Evolutionary conservation across 2,329 filamentous ascomycete species (phyloP).

Genomic region (Incumbomyces lentus): DNA sequence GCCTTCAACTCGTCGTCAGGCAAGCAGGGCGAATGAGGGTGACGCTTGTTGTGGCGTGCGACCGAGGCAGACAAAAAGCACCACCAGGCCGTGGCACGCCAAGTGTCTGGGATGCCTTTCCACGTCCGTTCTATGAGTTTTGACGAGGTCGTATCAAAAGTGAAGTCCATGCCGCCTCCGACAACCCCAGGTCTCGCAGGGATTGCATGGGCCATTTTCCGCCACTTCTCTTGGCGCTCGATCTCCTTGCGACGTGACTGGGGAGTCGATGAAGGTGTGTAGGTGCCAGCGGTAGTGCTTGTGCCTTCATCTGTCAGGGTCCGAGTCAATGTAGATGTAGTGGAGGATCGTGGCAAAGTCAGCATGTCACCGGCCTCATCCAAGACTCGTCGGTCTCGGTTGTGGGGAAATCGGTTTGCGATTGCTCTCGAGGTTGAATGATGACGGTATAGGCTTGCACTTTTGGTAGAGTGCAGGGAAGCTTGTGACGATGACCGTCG

Average conservation of each 20-base stretch:
- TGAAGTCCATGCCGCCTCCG: slow-evolving; percentile 55
- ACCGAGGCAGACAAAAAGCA: slow-evolving; percentile 77
- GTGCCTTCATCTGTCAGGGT: background rate
- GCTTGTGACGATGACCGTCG: slow-evolving; percentile 17
- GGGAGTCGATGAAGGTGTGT: slow-evolving; percentile 1
- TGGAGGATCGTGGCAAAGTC: slow-evolving; percentile 34
- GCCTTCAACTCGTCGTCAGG: slow-evolving; percentile 62
- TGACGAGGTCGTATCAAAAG: slow-evolving; percentile 73
- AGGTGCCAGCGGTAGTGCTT: background rate
- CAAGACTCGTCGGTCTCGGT: slow-evolving; percentile 43
- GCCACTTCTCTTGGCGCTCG: slow-evolving; percentile 56
- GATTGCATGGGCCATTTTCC: slow-evolving; percentile 50
- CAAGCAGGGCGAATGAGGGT: slow-evolving; percentile 43
- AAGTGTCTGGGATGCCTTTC: slow-evolving; percentile 96
- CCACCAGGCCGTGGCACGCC: slow-evolving; percentile 89
- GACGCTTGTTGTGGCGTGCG: slow-evolving; percentile 33
- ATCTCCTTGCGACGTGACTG: slow-evolving; percentile 43
- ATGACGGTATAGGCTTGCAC: slow-evolving; percentile 29
- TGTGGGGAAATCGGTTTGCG: slow-evolving; percentile 43
- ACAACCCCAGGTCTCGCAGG: slow-evolving; percentile 24
- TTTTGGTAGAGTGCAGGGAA: slow-evolving; percentile 10
- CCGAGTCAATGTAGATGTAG: background rate
- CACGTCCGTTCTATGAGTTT: slow-evolving; percentile 85
- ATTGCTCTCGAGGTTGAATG: slow-evolving; percentile 41
- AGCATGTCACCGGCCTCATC: slow-evolving; percentile 57